Conservation (phyloP, 139 green algal species). For the Mesotaenium endlicherianum region DNA sequence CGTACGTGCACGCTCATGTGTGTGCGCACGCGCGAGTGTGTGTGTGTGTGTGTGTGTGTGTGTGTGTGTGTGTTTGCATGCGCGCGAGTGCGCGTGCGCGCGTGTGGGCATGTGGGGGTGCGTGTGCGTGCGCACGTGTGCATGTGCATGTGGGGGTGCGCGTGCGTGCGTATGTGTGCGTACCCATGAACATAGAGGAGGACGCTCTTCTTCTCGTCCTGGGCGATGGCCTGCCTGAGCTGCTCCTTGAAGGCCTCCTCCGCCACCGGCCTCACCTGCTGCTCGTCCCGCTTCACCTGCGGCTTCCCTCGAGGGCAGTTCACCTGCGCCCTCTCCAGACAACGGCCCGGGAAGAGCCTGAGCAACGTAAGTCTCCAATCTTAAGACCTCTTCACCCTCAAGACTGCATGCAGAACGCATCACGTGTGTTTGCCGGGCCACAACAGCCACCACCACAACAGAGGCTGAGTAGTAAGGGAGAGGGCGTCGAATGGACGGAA, state of each 20-base stretch:
- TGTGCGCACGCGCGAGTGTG: no score
- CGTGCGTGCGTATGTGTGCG: neutral
- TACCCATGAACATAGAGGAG: constrained; percentile 27
- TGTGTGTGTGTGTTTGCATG: no score
- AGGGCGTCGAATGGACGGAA: no score
- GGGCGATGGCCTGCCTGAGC: neutral
- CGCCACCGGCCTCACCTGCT: neutral
- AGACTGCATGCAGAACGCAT: neutral
- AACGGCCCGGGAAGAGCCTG: neutral
- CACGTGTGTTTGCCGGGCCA: no score
- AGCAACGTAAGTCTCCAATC: neutral
- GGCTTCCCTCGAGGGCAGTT: constrained; percentile 16
- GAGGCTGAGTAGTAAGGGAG: no score
- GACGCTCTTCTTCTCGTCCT: constrained; percentile 17
- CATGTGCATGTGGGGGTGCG: no score
- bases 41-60: no score
- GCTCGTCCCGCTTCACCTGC: constrained; percentile 9
- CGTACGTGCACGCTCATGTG: no score
- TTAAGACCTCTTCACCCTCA: neutral
- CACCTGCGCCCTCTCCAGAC: constrained; percentile 16
- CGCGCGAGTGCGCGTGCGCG: no score
- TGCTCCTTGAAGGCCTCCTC: constrained; percentile 12
- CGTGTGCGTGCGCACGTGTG: no score
- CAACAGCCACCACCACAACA: no score
- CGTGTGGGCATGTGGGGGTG: no score